Evolutionary conservation across 495 filamentous ascomycete genomes (phyloP).

Genomic region (Talaromyces nanjingensis): DNA sequence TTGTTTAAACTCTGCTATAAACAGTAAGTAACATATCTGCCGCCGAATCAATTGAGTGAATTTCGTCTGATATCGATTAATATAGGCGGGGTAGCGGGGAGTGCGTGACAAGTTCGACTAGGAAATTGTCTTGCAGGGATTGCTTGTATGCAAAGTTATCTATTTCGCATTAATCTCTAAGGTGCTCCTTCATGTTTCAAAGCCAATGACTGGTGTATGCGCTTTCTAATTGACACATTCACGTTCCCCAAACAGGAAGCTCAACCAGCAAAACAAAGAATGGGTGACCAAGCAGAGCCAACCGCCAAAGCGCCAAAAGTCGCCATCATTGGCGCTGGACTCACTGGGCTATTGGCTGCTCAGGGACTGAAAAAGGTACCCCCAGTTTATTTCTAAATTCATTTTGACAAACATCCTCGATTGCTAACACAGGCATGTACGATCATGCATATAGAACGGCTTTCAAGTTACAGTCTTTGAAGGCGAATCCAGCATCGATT

Average conservation of each 20-base stretch:
- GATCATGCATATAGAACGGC: slow-evolving; percentile 1
- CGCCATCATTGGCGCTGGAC: background rate
- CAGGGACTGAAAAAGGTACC: background rate
- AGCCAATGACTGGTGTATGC: background rate
- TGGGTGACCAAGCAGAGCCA: background rate
- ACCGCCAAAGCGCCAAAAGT: background rate
- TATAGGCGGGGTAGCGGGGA: background rate
- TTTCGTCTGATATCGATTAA: background rate
- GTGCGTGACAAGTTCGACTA: background rate
- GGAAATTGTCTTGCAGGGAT: background rate
- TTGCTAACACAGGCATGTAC: background rate
- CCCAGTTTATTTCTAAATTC: background rate
- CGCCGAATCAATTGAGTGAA: background rate
- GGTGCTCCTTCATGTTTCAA: background rate
- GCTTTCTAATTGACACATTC: background rate
- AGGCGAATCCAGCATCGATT: slow-evolving; percentile 17
- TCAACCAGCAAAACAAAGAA: background rate
- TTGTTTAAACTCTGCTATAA: background rate
- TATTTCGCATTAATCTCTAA: background rate
- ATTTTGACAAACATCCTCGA: background rate
- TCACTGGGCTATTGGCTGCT: background rate
- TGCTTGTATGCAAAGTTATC: background rate
- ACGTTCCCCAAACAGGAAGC: background rate
- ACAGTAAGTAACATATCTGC: background rate
- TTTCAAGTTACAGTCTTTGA: slow-evolving; percentile 5